A percentile compares a stretch with the other conserved stretches of the same genome.
phyloP scores from a whole-genome alignment of 169 alveolate species.

The Plasmodium berghei region DNA sequence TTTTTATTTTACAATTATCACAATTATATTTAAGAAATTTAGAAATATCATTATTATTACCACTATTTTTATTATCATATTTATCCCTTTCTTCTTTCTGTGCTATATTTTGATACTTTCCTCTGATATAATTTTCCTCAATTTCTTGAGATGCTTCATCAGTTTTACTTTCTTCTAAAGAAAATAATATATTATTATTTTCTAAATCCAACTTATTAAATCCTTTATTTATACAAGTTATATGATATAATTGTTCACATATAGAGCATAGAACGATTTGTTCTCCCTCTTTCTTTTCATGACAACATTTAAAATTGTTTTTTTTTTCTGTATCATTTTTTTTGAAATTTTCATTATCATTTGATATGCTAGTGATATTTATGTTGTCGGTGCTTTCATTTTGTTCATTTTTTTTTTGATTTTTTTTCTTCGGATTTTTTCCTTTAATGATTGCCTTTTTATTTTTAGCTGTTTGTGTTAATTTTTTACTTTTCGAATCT shows the following conservation, averaged over 20 bases:
- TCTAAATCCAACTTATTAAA: constrained; percentile 7
- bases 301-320: constrained; percentile 32
- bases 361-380: neutral
- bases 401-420: constrained; percentile 9
- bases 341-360: neutral
- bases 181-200: neutral
- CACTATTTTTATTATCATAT: neutral
- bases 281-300: constrained; percentile 5
- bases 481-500: too few relatives aligned
- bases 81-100: neutral
- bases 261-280: constrained; percentile 11
- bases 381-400: neutral
- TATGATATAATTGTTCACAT: constrained; percentile 50
- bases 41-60: neutral
- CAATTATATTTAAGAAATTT: constrained; percentile 22
- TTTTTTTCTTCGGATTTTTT: neutral
- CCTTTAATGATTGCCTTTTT: neutral
- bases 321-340: constrained; percentile 5
- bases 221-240: constrained; percentile 17
- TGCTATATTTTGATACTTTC: neutral
- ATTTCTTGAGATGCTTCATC: neutral
- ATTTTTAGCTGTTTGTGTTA: too few relatives aligned
- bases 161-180: too few relatives aligned
- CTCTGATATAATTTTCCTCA: neutral
- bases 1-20: constrained; percentile 71